Evolutionary conservation across 192 early-diverging fungal genomes (phyloP), one percentile per base, ranked within the genome.

Genomic region (Umbelopsis sp.): DNA sequence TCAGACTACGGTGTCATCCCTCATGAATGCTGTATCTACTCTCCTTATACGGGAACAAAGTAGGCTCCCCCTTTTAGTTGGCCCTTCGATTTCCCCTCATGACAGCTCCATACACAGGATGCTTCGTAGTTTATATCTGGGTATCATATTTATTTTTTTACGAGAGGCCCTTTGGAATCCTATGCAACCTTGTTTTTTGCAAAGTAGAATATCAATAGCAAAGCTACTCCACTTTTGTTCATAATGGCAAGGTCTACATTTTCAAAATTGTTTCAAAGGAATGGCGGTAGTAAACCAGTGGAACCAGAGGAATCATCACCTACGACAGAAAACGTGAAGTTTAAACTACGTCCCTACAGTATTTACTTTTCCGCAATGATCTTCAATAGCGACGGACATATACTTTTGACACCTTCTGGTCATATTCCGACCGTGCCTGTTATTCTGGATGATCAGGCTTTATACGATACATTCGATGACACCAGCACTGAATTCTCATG

Each of bases 401-500:
- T 70, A 25, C 26, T 70, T 11, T 22, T 70, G 4, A 70, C 68
- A n/a, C 31, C 34, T 2, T 36, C 43, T 2, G 68, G 68, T 11
- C 68, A 47, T 26, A 22, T 70, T 22, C 47, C 68, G 2, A 50
- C 68, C 52, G 14, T 70, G 17, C 68, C 68, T 1, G 44, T 70
- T 49, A 70, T 70, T 53, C 34, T 38, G 29, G 44, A 50, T 3
- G 77, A 78, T 56, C 34, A 31, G 11, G 51, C 22, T 43, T 49
- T 70, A 34, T 78, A 51, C 49, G 49, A 45, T 22, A 74, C 54
- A 21, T 69, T 78, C 41, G 72, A 70, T 21, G 67, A 73, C 17
- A 67, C 69, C 41, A 52, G 68, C 47, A 68, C 72, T 16, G 77
- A 78, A 66, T 78, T 78, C 34, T 54, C 77, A 9, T 73, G 69